phyloP scores from a whole-genome alignment of 2,329 filamentous ascomycete species.

The Proliferodiscus dingleyae region DNA sequence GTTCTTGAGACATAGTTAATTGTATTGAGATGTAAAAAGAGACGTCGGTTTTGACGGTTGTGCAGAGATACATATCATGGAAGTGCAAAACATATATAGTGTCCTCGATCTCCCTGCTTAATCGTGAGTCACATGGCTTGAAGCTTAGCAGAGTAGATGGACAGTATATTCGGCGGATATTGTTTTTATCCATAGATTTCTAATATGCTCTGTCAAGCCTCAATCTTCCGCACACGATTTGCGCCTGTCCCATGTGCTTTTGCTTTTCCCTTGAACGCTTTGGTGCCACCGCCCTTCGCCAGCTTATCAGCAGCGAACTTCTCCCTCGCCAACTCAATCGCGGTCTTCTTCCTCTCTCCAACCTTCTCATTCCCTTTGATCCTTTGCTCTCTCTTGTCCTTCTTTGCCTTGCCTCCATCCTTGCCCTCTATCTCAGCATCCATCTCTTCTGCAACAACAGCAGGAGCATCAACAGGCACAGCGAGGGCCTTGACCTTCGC shows the following conservation, averaged over 20 bases:
- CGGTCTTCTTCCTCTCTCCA: slow-evolving; percentile 19
- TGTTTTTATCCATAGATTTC: too few relatives aligned
- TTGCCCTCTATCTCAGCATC: slow-evolving; percentile 10
- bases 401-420: slow-evolving; percentile 1
- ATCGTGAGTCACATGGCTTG: too few relatives aligned
- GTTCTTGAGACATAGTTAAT: too few relatives aligned
- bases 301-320: slow-evolving; percentile 28
- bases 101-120: too few relatives aligned
- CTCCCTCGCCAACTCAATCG: slow-evolving; percentile 29
- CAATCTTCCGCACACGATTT: slow-evolving; percentile 6
- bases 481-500: slow-evolving; percentile 44
- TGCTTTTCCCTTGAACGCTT: slow-evolving; percentile 1
- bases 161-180: too few relatives aligned
- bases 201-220: too few relatives aligned
- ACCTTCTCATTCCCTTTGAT: slow-evolving; percentile 1
- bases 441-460: neutral
- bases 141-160: too few relatives aligned
- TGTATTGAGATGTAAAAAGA: too few relatives aligned
- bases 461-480: neutral
- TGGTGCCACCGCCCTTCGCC: neutral
- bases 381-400: slow-evolving; percentile 7
- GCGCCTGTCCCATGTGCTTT: slow-evolving; percentile 12
- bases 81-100: too few relatives aligned
- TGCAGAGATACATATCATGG: too few relatives aligned
- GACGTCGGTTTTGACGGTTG: too few relatives aligned